Evolutionary conservation across 2,329 filamentous ascomycete genomes (phyloP).

Genomic region (Monilinia aucupariae): DNA sequence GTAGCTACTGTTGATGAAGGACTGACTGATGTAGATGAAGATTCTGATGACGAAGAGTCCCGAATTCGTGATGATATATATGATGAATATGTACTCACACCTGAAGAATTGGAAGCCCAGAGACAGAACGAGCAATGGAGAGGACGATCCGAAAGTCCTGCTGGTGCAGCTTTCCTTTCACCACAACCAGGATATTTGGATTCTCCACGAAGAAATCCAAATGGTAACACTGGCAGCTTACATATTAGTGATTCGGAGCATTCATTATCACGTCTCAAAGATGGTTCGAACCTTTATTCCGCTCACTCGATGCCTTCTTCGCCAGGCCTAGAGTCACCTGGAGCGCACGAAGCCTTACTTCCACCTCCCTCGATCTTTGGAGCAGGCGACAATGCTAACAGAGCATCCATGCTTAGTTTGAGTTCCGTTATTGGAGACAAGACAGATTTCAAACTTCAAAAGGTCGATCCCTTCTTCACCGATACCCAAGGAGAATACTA

Average conservation of each 20-base stretch:
- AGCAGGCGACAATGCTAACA: constrained; percentile 7
- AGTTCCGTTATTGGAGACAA: constrained; percentile 51
- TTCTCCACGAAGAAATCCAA: constrained; percentile 5
- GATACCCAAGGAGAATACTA: constrained; percentile 59
- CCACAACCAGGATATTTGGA: constrained; percentile 12
- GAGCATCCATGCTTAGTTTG: constrained; percentile 43
- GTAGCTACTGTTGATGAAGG: constrained; percentile 2
- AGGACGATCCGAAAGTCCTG: constrained; percentile 12
- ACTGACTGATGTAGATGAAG: constrained; percentile 15
- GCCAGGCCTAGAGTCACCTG: constrained; percentile 12
- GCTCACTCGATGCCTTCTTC: constrained; percentile 13
- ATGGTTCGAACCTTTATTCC: constrained; percentile 9
- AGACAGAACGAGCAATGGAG: constrained; percentile 5
- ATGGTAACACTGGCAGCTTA: constrained; percentile 5
- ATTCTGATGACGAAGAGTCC: constrained; percentile 10
- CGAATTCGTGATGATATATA: constrained; percentile 13
- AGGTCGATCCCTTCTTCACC: constrained; percentile 63
- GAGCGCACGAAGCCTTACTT: constrained; percentile 17
- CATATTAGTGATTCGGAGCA: constrained; percentile 16
- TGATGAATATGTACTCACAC: constrained; percentile 17
- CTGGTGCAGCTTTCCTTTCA: constrained; percentile 3
- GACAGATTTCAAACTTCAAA: constrained; percentile 57
- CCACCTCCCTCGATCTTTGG: constrained; percentile 17
- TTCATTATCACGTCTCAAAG: constrained; percentile 13
- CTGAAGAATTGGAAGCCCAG: constrained; percentile 14